phyloP scores from a whole-genome alignment of 2,329 filamentous ascomycete species.

The Neonectria sp. region DNA sequence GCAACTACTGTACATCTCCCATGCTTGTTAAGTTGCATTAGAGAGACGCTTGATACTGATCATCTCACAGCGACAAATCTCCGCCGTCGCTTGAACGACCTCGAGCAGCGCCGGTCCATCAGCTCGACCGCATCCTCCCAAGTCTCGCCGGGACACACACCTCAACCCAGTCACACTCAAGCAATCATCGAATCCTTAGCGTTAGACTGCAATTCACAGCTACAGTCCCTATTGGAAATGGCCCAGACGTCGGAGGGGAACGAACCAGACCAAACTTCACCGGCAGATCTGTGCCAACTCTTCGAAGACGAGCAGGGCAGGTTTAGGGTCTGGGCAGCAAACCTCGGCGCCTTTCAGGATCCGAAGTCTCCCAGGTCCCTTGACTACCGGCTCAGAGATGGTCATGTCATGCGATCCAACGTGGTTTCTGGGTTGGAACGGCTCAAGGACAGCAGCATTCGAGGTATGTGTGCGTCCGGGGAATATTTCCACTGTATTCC shows the following conservation, averaged over 20 bases:
- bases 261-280: not conserved
- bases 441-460: not conserved
- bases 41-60: not conserved
- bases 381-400: constrained; percentile 8
- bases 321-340: constrained; percentile 22
- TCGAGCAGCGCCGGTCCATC: not conserved
- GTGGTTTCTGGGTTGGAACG: constrained; percentile 2
- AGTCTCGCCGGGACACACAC: not conserved
- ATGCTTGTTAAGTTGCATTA: not conserved
- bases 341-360: constrained; percentile 23
- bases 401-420: constrained; percentile 2
- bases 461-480: not conserved
- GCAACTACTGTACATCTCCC: not conserved
- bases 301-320: constrained; percentile 12
- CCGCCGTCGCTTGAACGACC: not conserved
- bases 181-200: not conserved
- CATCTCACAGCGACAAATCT: not conserved
- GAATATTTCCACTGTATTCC: too few species aligned
- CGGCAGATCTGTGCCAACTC: not conserved
- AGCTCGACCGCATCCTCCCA: not conserved
- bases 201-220: not conserved
- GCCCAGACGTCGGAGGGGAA: not conserved
- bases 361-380: not conserved
- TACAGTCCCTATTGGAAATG: not conserved
- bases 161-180: not conserved